Evolutionary conservation across 2,329 filamentous ascomycete genomes (phyloP).

Genomic region (Biscogniauxia sp.): DNA sequence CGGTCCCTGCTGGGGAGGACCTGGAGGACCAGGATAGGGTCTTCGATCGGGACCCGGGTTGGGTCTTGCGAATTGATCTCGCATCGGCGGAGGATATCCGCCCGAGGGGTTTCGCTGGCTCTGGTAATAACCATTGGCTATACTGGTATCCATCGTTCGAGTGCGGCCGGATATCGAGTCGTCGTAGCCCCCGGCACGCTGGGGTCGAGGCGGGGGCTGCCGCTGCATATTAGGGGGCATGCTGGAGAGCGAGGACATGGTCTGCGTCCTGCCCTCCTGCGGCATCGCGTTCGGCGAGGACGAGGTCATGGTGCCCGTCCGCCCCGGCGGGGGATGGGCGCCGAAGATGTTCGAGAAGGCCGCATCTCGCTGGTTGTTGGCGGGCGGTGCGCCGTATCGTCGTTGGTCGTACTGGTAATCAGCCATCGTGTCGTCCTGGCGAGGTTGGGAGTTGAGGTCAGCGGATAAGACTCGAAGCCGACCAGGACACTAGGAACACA

Average conservation of each 20-base stretch:
- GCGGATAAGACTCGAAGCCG: constrained; percentile 7
- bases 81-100: constrained; percentile 40
- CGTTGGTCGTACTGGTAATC: constrained; percentile 58
- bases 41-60: constrained; percentile 53
- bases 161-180: constrained; percentile 38
- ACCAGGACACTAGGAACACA: neutral
- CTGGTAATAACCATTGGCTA: constrained; percentile 52
- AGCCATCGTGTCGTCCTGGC: constrained; percentile 51
- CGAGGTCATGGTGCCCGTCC: constrained; percentile 94
- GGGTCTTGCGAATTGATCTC: constrained; percentile 40
- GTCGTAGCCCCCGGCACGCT: constrained; percentile 35
- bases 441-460: constrained; percentile 27
- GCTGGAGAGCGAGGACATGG: constrained; percentile 60
- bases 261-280: constrained; percentile 70
- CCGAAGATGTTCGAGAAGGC: constrained; percentile 97
- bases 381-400: constrained; percentile 50
- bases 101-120: constrained; percentile 51
- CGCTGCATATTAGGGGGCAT: constrained; percentile 53
- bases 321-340: constrained; percentile 76
- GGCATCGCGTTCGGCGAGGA: constrained; percentile 54
- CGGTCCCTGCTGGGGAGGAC: constrained; percentile 25
- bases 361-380: constrained; percentile 75
- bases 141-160: constrained; percentile 44
- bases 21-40: constrained; percentile 67
- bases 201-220: constrained; percentile 55